phyloP scores from a whole-genome alignment of 78 protist species.

The Polysphondylium violaceum region DNA sequence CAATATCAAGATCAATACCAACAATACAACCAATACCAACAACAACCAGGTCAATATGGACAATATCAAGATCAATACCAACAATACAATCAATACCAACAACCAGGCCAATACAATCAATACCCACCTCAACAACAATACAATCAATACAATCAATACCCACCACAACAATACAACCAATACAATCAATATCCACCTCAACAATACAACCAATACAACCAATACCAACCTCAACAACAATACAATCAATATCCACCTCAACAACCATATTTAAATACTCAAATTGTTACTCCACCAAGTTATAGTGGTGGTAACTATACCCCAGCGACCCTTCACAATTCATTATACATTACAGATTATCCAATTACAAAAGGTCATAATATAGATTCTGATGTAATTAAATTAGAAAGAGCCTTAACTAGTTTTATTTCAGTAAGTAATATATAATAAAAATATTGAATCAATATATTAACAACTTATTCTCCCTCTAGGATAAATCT shows the following conservation, averaged over 20 bases:
- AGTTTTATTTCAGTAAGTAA: not conserved
- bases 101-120: not conserved
- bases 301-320: no score
- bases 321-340: not conserved
- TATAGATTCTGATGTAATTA: not conserved
- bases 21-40: not conserved
- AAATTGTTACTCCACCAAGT: no score
- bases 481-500: not conserved
- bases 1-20: not conserved
- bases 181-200: no score
- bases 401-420: not conserved
- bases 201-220: no score
- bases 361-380: not conserved
- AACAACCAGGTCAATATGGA: not conserved
- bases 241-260: no score
- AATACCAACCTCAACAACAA: no score
- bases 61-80: not conserved
- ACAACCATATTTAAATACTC: not conserved
- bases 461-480: no score
- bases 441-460: no score
- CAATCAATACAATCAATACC: no score
- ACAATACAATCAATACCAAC: not conserved
- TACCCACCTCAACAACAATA: no score
- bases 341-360: not conserved
- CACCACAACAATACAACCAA: no score